A percentile compares a stretch with the other conserved stretches of the same genome.
phyloP scores from a whole-genome alignment of 2,329 filamentous ascomycete species.

The Alternaria solani region DNA sequence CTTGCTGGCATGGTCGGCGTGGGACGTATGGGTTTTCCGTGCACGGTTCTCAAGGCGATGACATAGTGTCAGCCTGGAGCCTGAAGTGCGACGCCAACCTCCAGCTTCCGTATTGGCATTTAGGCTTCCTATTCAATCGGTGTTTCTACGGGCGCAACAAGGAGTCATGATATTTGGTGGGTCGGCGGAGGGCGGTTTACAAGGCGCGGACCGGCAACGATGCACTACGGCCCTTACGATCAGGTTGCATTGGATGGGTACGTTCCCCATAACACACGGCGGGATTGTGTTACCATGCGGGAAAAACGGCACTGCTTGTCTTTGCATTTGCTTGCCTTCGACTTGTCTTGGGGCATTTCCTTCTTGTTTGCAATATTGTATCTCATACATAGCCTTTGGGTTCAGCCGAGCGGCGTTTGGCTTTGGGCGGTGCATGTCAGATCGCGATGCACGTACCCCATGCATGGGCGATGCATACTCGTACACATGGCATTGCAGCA shows the following conservation, averaged over 20 bases:
- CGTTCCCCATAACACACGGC: conserved; percentile 20
- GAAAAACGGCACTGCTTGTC: conserved; percentile 17
- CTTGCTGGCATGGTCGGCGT: neutral
- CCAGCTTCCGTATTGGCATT: conserved; percentile 2
- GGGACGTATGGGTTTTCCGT: neutral
- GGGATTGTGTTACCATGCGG: conserved; percentile 19
- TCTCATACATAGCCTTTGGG: neutral
- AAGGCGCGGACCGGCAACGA: conserved; percentile 19
- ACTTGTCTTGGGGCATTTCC: neutral
- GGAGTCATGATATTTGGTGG: conserved; percentile 17
- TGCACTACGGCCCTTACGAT: conserved; percentile 18
- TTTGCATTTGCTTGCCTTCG: neutral
- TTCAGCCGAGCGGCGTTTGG: conserved; percentile 16
- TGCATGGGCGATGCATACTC: conserved; percentile 30
- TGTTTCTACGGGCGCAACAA: conserved; percentile 19
- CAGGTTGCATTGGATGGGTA: conserved; percentile 29
- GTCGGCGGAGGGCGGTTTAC: conserved; percentile 9
- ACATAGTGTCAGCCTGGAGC: neutral
- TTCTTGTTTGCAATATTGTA: neutral
- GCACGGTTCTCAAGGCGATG: conserved; percentile 11
- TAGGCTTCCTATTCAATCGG: conserved; percentile 10
- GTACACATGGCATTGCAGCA: conserved; percentile 35
- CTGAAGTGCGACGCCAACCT: conserved; percentile 13
- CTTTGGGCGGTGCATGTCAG: conserved; percentile 17
- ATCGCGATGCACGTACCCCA: conserved; percentile 10